Evolutionary conservation across 495 filamentous ascomycete genomes (phyloP).

Genomic region (Daldinia decipiens): DNA sequence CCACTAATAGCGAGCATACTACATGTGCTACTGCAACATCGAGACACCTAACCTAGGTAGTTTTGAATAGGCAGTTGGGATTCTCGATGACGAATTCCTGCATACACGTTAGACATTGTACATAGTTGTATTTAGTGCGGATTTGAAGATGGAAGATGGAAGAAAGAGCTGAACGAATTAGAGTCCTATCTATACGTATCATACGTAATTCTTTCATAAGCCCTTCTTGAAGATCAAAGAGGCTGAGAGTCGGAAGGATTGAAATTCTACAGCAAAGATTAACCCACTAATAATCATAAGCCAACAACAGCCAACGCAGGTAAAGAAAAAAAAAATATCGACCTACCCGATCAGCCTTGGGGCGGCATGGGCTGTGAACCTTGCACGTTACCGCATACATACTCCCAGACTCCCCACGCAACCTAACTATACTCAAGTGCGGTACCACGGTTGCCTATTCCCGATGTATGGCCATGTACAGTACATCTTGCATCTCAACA

Average conservation of each 20-base stretch:
- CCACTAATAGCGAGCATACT: conserved; percentile 27
- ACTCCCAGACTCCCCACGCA: conserved; percentile 28
- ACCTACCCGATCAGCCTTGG: conserved; percentile 28
- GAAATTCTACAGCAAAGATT: conserved; percentile 24
- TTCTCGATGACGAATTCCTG: conserved; percentile 1
- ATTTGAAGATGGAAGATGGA: not conserved
- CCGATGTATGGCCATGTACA: conserved; percentile 17
- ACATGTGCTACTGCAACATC: conserved; percentile 37
- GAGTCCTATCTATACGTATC: not conserved
- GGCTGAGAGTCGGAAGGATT: conserved; percentile 23
- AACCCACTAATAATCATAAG: not conserved
- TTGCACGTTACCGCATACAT: conserved; percentile 20
- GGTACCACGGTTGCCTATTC: conserved; percentile 31
- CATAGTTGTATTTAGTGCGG: not conserved
- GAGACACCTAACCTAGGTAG: not conserved
- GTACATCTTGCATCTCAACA: conserved; percentile 11
- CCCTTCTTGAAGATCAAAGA: conserved; percentile 33
- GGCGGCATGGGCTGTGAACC: conserved; percentile 38
- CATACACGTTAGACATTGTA: conserved; percentile 8
- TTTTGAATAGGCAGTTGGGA: conserved; percentile 2
- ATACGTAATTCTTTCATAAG: conserved; percentile 10
- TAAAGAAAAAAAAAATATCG: not conserved
- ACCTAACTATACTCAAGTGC: conserved; percentile 28
- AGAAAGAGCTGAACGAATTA: not conserved
- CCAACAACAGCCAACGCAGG: not conserved